A percentile compares a stretch with the other conserved stretches of the same genome.
phyloP scores from a whole-genome alignment of 257 asterid species.

The Coffea canephora region DNA sequence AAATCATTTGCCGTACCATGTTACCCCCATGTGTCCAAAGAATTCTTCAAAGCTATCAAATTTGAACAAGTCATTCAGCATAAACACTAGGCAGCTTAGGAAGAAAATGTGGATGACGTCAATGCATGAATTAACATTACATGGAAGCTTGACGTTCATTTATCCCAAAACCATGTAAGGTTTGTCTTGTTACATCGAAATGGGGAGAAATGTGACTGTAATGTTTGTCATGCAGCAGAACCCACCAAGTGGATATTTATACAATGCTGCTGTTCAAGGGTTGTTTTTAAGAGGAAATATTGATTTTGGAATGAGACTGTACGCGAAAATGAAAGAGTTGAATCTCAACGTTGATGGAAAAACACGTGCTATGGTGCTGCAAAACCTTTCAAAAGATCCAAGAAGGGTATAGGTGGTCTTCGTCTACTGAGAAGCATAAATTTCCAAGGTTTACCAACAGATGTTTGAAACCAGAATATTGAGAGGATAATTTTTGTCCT shows the following conservation, averaged over 20 bases:
- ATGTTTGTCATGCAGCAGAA: constrained; percentile 40
- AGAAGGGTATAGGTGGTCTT: constrained; percentile 9
- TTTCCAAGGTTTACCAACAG: neutral
- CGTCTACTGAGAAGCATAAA: neutral
- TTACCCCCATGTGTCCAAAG: neutral
- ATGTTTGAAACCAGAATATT: neutral
- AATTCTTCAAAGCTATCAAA: neutral
- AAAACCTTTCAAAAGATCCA: constrained; percentile 49
- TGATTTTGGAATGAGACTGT: constrained; percentile 61
- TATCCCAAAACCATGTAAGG: neutral
- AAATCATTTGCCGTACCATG: neutral
- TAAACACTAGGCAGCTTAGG: neutral
- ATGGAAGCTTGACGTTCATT: neutral
- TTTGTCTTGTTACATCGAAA: neutral
- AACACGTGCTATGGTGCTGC: constrained; percentile 89
- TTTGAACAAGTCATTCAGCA: neutral
- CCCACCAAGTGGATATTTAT: constrained; percentile 68
- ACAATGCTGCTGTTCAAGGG: constrained; percentile 93
- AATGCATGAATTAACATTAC: neutral
- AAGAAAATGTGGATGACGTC: neutral
- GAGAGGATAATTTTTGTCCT: neutral
- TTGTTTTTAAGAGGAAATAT: constrained; percentile 60
- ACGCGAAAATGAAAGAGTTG: constrained; percentile 59
- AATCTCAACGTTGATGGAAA: constrained; percentile 82
- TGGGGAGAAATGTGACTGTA: neutral